A percentile compares a stretch with the other conserved stretches of the same genome.
phyloP scores from a whole-genome alignment of 805 yeast genomes.

The Metschnikowia henanensis region DNA sequence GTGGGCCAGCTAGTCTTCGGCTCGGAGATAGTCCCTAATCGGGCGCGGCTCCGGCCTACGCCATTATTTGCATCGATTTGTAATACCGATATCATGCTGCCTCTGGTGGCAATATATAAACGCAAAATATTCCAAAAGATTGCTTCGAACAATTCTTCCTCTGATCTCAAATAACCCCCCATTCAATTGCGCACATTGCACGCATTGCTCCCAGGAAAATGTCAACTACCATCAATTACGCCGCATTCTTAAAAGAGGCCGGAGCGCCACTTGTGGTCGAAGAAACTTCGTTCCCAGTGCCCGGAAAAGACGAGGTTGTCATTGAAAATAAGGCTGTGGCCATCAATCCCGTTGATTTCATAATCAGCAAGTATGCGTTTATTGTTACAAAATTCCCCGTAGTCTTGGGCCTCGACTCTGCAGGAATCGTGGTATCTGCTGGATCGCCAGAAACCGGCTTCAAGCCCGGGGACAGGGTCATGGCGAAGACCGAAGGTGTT shows the following conservation, averaged over 20 bases:
- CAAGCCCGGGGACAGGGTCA: constrained; percentile 10
- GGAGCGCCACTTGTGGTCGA: constrained; percentile 2
- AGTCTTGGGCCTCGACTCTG: constrained; percentile 11
- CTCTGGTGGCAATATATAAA: no score
- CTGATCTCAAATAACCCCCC: no score
- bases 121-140: no score
- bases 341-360: constrained; percentile 8
- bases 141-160: no score
- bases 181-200: no score
- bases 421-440: constrained; percentile 9
- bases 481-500: constrained; percentile 11
- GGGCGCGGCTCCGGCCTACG: no score
- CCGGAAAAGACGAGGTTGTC: constrained; percentile 9
- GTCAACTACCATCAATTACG: constrained; percentile 1
- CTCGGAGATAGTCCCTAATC: no score
- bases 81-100: no score
- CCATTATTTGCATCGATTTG: no score
- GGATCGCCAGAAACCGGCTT: constrained; percentile 2
- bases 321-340: constrained; percentile 11
- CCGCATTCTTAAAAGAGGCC: constrained; percentile 4
- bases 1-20: no score
- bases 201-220: no score
- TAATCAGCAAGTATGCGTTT: constrained; percentile 6
- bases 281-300: constrained; percentile 3
- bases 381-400: constrained; percentile 10